Percentiles rank a stretch among this genome's conserved stretches.
phyloP scores from a whole-genome alignment of 768 basidiomycete species.

The Leccinum pellstonianum region DNA sequence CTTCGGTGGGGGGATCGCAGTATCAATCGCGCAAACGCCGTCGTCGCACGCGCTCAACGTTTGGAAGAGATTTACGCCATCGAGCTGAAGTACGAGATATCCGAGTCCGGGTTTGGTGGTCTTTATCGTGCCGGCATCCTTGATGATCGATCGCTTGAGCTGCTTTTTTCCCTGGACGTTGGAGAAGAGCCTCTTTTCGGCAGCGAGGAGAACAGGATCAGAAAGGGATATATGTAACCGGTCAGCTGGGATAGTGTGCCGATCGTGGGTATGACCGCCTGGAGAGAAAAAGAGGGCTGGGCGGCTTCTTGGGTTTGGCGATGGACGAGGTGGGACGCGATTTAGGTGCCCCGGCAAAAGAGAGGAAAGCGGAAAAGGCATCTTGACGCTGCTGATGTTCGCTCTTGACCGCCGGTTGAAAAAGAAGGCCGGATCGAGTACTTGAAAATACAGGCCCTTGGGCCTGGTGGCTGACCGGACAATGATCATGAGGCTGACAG shows the following conservation, averaged over 20 bases:
- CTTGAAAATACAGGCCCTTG: neutral
- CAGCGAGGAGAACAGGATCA: slow-evolving; percentile 23
- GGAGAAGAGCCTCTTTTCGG: slow-evolving; percentile 13
- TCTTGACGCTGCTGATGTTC: slow-evolving; percentile 11
- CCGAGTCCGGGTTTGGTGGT: neutral
- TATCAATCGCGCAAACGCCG: neutral
- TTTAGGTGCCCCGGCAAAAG: slow-evolving; percentile 5
- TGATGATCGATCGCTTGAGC: neutral
- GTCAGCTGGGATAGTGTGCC: slow-evolving; percentile 10
- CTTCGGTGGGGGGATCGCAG: neutral
- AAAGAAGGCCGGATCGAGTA: neutral
- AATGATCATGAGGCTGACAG: slow-evolving; percentile 14
- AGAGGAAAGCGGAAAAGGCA: slow-evolving; percentile 7
- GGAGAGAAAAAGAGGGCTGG: slow-evolving; percentile 14
- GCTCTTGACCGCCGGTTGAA: neutral
- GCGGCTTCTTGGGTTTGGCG: neutral
- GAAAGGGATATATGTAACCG: slow-evolving; percentile 23
- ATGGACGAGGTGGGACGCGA: neutral
- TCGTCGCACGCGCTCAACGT: neutral
- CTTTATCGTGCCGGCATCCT: neutral
- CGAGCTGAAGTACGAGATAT: neutral
- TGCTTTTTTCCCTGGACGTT: neutral
- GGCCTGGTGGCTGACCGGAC: slow-evolving; percentile 10
- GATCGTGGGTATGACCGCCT: slow-evolving; percentile 12
- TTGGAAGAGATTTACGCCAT: neutral